Conservation (phyloP, 2,329 filamentous ascomycete genomes). For the Aspergillus puulaauensis region DNA sequence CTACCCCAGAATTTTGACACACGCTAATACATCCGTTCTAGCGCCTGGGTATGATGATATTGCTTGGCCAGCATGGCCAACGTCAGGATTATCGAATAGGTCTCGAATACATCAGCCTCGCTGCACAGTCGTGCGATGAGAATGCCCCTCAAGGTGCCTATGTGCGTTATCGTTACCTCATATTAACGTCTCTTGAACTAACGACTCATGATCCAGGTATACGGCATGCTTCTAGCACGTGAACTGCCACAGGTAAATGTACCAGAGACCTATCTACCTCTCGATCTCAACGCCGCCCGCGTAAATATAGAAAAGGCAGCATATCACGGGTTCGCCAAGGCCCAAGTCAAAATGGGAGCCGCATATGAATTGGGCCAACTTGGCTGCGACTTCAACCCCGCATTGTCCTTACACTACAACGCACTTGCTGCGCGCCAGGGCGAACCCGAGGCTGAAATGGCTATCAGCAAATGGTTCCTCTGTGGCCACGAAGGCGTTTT, state of each 20-base stretch:
- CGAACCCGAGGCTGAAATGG: slow-evolving; percentile 89
- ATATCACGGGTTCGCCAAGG: slow-evolving; percentile 92
- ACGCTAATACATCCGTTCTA: slow-evolving; percentile 45
- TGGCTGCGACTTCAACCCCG: slow-evolving; percentile 91
- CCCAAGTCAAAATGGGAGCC: slow-evolving; percentile 95
- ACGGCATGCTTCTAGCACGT: slow-evolving; percentile 88
- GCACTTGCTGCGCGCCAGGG: slow-evolving; percentile 88
- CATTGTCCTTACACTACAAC: slow-evolving; percentile 92
- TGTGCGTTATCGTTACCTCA: slow-evolving; percentile 36
- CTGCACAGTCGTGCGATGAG: slow-evolving; percentile 86
- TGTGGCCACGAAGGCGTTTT: slow-evolving; percentile 93
- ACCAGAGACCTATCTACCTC: slow-evolving; percentile 68
- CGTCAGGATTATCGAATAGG: slow-evolving; percentile 75
- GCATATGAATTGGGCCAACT: slow-evolving; percentile 93
- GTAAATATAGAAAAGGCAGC: slow-evolving; percentile 95
- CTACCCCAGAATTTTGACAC: neutral
- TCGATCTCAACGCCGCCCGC: slow-evolving; percentile 71
- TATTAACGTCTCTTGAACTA: neutral
- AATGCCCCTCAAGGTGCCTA: slow-evolving; percentile 97
- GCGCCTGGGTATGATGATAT: slow-evolving; percentile 94
- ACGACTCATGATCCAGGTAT: slow-evolving; percentile 52
- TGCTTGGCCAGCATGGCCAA: slow-evolving; percentile 91
- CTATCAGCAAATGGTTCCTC: slow-evolving; percentile 97
- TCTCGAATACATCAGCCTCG: slow-evolving; percentile 76
- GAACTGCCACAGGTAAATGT: slow-evolving; percentile 89